Conservation (phyloP, 257 asterid species). For the Dorcoceras hygrometricum region DNA sequence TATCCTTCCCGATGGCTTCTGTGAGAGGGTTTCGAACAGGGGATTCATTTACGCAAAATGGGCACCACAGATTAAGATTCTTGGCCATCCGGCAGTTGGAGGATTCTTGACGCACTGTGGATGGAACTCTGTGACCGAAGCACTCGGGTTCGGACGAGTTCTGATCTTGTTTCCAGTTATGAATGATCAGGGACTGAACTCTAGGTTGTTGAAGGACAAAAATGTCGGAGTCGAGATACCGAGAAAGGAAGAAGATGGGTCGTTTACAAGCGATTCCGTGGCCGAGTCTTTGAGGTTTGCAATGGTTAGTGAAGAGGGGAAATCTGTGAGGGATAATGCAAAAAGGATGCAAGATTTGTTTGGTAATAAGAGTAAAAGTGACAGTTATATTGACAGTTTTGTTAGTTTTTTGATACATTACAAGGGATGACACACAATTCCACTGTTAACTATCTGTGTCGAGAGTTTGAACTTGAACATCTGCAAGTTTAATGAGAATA, state of each 20-base stretch:
- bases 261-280: constrained; percentile 49
- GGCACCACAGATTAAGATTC: constrained; percentile 77
- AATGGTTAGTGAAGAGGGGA: constrained; percentile 54
- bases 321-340: constrained; percentile 47
- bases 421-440: constrained; percentile 1
- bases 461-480: background rate
- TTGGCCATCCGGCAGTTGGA: constrained; percentile 53
- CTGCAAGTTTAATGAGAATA: background rate
- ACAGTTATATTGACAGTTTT: constrained; percentile 36
- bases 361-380: constrained; percentile 40
- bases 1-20: constrained; percentile 57
- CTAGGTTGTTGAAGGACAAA: constrained; percentile 64
- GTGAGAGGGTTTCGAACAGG: constrained; percentile 33
- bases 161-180: constrained; percentile 68
- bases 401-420: constrained; percentile 34
- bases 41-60: constrained; percentile 46
- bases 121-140: constrained; percentile 85
- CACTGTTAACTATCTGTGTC: background rate
- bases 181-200: constrained; percentile 86
- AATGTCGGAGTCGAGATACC: constrained; percentile 71
- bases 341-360: constrained; percentile 43
- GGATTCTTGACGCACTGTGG: constrained; percentile 85
- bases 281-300: constrained; percentile 54
- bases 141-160: constrained; percentile 54
- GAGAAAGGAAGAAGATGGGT: constrained; percentile 52